A percentile compares a stretch with the other conserved stretches of the same genome.
Conservation (phyloP, 805 yeast species). For the Wickerhamomyces bisporus region DNA sequence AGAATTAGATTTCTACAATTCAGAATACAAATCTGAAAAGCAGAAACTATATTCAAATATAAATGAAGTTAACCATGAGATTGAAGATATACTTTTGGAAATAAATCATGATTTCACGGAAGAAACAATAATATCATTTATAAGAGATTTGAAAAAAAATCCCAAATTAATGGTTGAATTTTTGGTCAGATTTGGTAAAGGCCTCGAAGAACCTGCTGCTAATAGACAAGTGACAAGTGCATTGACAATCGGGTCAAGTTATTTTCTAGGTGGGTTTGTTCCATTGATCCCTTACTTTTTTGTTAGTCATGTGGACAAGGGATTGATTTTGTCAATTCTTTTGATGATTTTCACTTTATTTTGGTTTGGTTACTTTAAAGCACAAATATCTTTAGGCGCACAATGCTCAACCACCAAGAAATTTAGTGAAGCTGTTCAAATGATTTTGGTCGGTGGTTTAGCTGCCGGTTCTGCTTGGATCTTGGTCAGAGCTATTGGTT, state of each 20-base stretch:
- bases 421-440: conserved; percentile 76
- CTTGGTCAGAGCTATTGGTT: conserved; percentile 74
- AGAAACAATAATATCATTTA: conserved; percentile 66
- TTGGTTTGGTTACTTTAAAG: conserved; percentile 81
- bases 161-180: conserved; percentile 82
- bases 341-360: conserved; percentile 85
- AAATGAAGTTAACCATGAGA: conserved; percentile 64
- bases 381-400: conserved; percentile 77
- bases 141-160: conserved; percentile 70
- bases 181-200: conserved; percentile 81
- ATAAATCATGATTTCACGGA: conserved; percentile 55
- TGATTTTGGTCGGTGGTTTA: conserved; percentile 92
- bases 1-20: conserved; percentile 69
- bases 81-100: conserved; percentile 75
- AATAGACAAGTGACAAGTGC: conserved; percentile 88
- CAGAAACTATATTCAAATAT: conserved; percentile 60
- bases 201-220: conserved; percentile 93
- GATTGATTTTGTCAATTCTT: conserved; percentile 66
- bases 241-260: conserved; percentile 81
- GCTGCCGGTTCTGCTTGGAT: conserved; percentile 98
- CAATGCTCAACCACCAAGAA: conserved; percentile 59
- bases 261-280: conserved; percentile 87
- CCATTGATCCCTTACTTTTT: conserved; percentile 92
- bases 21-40: conserved; percentile 70
- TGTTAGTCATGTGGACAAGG: conserved; percentile 66